Percentiles rank a stretch among this genome's conserved stretches.
Conservation (phyloP, 169 alveolate genomes). For the Perkinsus chesapeaki region DNA sequence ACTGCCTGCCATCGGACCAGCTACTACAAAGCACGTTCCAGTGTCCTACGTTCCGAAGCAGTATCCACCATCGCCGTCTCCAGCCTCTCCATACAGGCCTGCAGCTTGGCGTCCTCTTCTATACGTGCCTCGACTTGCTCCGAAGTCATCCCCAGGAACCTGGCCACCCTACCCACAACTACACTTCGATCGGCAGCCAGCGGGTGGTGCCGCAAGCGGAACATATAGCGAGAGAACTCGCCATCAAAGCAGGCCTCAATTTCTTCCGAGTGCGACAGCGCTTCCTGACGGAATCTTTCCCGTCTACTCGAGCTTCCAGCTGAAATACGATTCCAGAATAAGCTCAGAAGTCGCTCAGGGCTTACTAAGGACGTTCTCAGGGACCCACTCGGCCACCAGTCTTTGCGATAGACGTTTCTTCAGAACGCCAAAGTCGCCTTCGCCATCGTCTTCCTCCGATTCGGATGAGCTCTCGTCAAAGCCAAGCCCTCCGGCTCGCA, state of each 20-base stretch:
- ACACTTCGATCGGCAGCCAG: not conserved
- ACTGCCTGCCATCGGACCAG: not conserved
- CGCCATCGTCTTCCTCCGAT: not conserved
- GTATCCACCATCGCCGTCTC: not conserved
- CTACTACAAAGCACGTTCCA: not conserved
- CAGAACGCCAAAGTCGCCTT: not conserved
- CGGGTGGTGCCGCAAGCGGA: not conserved
- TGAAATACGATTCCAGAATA: not conserved
- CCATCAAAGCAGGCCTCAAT: not conserved
- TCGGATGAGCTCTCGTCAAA: not conserved
- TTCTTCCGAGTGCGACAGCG: not conserved
- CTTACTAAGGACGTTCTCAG: not conserved
- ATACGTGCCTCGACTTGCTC: not conserved
- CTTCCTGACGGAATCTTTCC: not conserved
- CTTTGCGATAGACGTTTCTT: not conserved
- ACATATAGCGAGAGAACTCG: not conserved
- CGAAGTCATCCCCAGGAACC: not conserved
- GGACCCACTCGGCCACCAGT: not conserved
- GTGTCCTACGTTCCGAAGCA: not conserved
- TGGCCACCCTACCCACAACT: not conserved
- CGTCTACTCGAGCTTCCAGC: not conserved
- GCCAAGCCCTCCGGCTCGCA: not conserved
- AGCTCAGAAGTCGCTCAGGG: not conserved
- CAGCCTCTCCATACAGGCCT: constrained; percentile 2
- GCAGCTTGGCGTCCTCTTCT: not conserved